A percentile compares a stretch with the other conserved stretches of the same genome.
phyloP scores from a whole-genome alignment of 2,329 filamentous ascomycete species.

The Claviceps pazoutovae region DNA sequence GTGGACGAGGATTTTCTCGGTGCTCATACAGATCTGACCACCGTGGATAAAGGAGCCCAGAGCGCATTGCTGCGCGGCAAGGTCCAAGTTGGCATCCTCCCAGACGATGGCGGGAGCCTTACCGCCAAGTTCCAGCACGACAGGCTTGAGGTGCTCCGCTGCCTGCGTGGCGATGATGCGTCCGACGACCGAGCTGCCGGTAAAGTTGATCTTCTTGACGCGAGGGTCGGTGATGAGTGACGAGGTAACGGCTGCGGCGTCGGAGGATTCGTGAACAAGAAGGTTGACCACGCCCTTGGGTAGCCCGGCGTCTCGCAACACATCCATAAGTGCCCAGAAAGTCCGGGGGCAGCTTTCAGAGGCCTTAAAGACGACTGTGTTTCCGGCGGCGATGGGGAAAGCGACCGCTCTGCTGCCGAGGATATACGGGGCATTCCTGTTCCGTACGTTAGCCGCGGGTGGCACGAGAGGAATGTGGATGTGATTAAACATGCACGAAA shows the following conservation, averaged over 20 bases:
- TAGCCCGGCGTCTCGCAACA: constrained; percentile 61
- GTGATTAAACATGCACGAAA: no score
- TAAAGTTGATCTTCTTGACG: constrained; percentile 77
- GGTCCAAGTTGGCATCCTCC: constrained; percentile 63
- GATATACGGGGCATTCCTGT: constrained; percentile 44
- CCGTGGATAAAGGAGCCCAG: constrained; percentile 58
- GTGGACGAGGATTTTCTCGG: constrained; percentile 56
- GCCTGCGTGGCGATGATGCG: constrained; percentile 56
- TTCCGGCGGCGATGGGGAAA: constrained; percentile 62
- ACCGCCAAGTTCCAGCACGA: constrained; percentile 69
- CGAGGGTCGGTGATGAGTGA: constrained; percentile 51
- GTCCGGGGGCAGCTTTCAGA: constrained; percentile 53
- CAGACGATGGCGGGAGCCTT: constrained; percentile 69
- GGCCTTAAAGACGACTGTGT: constrained; percentile 61
- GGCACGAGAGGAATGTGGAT: neutral
- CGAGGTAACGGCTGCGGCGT: constrained; percentile 53
- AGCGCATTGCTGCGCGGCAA: constrained; percentile 54
- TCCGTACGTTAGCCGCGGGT: neutral
- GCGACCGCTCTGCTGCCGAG: constrained; percentile 40
- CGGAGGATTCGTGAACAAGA: constrained; percentile 49
- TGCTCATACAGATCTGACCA: constrained; percentile 79
- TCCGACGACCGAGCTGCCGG: constrained; percentile 61
- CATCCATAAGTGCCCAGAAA: constrained; percentile 46
- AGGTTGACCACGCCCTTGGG: constrained; percentile 63
- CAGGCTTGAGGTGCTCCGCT: constrained; percentile 63